phyloP scores from a whole-genome alignment of 805 yeast genomes.

The Candida nitratophila region DNA sequence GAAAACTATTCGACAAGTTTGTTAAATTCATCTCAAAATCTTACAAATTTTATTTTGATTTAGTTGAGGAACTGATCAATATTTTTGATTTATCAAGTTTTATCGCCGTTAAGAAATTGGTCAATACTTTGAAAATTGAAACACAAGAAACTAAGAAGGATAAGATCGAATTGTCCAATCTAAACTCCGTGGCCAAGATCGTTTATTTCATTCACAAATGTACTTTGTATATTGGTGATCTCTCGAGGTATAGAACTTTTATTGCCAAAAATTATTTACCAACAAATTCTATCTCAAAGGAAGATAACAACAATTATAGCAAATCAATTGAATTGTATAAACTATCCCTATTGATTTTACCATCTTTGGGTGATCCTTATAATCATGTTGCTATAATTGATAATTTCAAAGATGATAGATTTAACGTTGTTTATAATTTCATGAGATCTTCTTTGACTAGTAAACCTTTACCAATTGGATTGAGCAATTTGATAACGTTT shows the following conservation, averaged over 20 bases:
- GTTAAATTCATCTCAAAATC: slow-evolving; percentile 42
- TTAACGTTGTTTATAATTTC: slow-evolving; percentile 44
- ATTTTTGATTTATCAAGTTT: slow-evolving; percentile 30
- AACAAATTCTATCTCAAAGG: slow-evolving; percentile 24
- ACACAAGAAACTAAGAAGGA: neutral
- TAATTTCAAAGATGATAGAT: slow-evolving; percentile 42
- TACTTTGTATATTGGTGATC: slow-evolving; percentile 48
- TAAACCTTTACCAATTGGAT: slow-evolving; percentile 39
- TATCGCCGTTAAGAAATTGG: slow-evolving; percentile 24
- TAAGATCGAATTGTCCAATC: neutral
- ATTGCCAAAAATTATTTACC: slow-evolving; percentile 37
- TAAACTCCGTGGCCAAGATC: slow-evolving; percentile 9
- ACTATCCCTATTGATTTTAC: slow-evolving; percentile 48
- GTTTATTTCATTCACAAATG: slow-evolving; percentile 42
- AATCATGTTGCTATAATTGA: slow-evolving; percentile 52
- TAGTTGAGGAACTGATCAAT: slow-evolving; percentile 34
- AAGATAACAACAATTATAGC: slow-evolving; percentile 32
- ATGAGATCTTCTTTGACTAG: slow-evolving; percentile 51
- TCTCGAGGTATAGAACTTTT: slow-evolving; percentile 48
- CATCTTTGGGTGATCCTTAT: slow-evolving; percentile 63
- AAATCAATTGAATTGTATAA: slow-evolving; percentile 42
- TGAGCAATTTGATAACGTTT: slow-evolving; percentile 34
- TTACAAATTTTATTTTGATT: slow-evolving; percentile 37
- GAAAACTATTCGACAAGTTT: slow-evolving; percentile 48
- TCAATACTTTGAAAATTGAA: slow-evolving; percentile 20